These are phyloP conservation scores for Cryptococcus floricola DNA, from an alignment of 1,284 basidiomycete genomes.

Conservation along the genomic window DNA sequence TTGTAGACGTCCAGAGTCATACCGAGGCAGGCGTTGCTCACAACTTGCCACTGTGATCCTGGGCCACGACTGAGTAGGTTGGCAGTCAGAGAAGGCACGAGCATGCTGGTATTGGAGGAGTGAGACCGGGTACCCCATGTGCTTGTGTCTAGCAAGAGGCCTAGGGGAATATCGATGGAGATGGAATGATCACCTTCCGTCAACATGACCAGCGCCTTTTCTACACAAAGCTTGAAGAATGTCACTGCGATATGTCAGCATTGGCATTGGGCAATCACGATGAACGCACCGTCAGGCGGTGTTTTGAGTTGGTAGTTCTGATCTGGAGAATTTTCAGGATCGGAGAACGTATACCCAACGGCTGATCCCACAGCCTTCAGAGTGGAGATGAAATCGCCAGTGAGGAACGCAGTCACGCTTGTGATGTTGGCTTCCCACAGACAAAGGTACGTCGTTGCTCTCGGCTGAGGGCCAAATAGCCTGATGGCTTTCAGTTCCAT, in stretches of 20 bases:
- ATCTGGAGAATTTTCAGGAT: conserved; percentile 75
- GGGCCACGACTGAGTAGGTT: conserved; percentile 28
- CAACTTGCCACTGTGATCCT: conserved; percentile 61
- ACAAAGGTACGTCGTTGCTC: conserved; percentile 79
- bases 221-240: conserved; percentile 62
- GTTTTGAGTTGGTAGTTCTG: conserved; percentile 60
- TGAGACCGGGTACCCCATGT: conserved; percentile 64
- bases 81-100: conserved; percentile 19
- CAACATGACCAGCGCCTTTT: conserved; percentile 58
- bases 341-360: conserved; percentile 67
- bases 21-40: conserved; percentile 58
- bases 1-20: conserved; percentile 65
- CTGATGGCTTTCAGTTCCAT: conserved; percentile 75
- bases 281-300: conserved; percentile 67
- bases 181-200: conserved; percentile 56
- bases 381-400: conserved; percentile 57
- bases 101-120: conserved; percentile 28
- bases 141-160: conserved; percentile 65
- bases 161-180: conserved; percentile 58
- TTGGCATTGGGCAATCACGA: neutral
- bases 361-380: conserved; percentile 58
- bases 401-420: conserved; percentile 58
- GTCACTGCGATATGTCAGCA: conserved; percentile 55
- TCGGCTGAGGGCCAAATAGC: conserved; percentile 79
- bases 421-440: conserved; percentile 79